A percentile compares a stretch with the other conserved stretches of the same genome.
Evolutionary conservation across 106 monocot genomes (phyloP).

Genomic region (Acorus gramineus): DNA sequence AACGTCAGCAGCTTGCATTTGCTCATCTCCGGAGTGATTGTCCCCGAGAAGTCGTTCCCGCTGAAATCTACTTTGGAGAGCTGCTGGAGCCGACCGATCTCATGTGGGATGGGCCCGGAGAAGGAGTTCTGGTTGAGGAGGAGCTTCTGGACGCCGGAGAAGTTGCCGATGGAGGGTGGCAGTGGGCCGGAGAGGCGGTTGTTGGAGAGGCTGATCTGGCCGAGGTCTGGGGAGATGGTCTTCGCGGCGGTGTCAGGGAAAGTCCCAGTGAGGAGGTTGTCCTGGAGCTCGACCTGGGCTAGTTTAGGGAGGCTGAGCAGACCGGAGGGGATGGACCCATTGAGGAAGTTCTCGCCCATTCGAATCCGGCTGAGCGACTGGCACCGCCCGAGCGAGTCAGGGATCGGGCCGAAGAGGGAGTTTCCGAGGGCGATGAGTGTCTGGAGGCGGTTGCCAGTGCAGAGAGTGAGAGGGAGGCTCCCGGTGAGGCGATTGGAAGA

Average conservation of each 20-base stretch:
- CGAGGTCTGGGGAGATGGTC: constrained; percentile 29
- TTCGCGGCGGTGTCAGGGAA: constrained; percentile 35
- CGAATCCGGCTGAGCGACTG: constrained; percentile 50
- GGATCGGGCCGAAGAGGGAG: constrained; percentile 62
- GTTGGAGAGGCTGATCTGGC: constrained; percentile 74
- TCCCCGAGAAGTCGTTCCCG: constrained; percentile 39
- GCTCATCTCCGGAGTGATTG: constrained; percentile 42
- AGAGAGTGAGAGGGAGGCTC: constrained; percentile 37
- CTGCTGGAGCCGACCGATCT: constrained; percentile 58
- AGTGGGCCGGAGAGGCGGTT: constrained; percentile 52
- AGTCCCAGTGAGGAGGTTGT: constrained; percentile 59
- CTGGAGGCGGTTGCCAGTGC: constrained; percentile 38
- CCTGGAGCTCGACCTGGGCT: constrained; percentile 62
- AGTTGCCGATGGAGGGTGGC: constrained; percentile 56
- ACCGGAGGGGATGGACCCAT: constrained; percentile 54
- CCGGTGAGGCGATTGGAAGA: constrained; percentile 55
- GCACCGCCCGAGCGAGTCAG: constrained; percentile 50
- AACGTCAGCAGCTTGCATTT: constrained; percentile 53
- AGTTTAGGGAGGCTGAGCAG: constrained; percentile 51
- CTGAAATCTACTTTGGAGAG: constrained; percentile 65
- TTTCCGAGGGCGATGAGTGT: constrained; percentile 65
- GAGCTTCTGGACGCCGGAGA: constrained; percentile 55
- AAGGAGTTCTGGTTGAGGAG: constrained; percentile 55
- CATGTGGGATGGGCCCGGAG: constrained; percentile 44
- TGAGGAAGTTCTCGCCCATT: constrained; percentile 75